phyloP scores from a whole-genome alignment of 495 filamentous ascomycete species.

The Penicillium verhagenii region DNA sequence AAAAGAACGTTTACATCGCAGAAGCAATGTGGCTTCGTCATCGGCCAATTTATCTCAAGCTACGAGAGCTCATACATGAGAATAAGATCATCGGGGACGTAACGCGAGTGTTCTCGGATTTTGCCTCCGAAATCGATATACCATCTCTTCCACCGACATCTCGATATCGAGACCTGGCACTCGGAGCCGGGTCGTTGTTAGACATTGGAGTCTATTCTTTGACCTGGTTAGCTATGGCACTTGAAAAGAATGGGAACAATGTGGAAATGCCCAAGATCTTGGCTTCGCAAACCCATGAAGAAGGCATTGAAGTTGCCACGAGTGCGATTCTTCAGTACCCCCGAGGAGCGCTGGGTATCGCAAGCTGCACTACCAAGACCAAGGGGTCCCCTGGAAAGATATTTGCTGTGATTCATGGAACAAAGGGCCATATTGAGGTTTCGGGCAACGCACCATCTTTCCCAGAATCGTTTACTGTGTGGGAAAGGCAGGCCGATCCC shows the following conservation, averaged over 20 bases:
- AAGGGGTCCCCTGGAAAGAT: conserved; percentile 4
- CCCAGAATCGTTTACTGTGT: conserved; percentile 23
- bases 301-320: conserved; percentile 22
- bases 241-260: conserved; percentile 5
- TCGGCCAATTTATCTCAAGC: conserved; percentile 10
- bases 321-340: conserved; percentile 18
- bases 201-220: conserved; percentile 27
- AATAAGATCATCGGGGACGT: conserved; percentile 15
- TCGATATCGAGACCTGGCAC: conserved; percentile 9
- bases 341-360: conserved; percentile 19
- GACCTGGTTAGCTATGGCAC: conserved; percentile 18
- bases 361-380: conserved; percentile 16
- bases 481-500: neutral
- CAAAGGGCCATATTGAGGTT: conserved; percentile 18
- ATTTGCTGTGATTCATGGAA: conserved; percentile 20
- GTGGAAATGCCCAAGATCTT: conserved; percentile 11
- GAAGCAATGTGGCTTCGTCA: conserved; percentile 32
- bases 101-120: conserved; percentile 7
- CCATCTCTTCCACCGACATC: conserved; percentile 1
- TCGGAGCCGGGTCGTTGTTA: conserved; percentile 18
- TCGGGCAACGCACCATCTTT: conserved; percentile 18
- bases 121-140: conserved; percentile 10
- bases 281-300: conserved; percentile 17
- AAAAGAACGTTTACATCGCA: conserved; percentile 42
- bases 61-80: conserved; percentile 7